Percentiles rank a stretch among this genome's conserved stretches.
These are phyloP conservation scores for Cyberlindnera samutprakarnensis DNA, from an alignment of 805 yeast genomes.

Conservation along the genomic window DNA sequence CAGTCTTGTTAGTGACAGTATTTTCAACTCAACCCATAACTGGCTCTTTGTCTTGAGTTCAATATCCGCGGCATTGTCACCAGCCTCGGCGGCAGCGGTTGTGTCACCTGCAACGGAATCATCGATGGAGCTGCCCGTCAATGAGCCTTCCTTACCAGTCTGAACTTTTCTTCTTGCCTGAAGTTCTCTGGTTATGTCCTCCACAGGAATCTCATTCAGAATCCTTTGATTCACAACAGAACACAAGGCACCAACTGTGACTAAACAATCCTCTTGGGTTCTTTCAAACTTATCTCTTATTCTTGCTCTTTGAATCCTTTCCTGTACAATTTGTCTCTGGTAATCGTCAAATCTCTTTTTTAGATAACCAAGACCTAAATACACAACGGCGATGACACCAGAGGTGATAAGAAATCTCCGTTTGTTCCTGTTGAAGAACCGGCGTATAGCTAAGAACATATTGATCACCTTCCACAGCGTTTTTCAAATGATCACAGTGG, in stretches of 20 bases:
- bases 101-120: slow-evolving; percentile 4
- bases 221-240: slow-evolving; percentile 70
- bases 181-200: slow-evolving; percentile 60
- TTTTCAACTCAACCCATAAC: slow-evolving; percentile 79
- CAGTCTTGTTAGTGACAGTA: slow-evolving; percentile 64
- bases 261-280: slow-evolving; percentile 84
- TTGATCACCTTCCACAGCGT: too few species aligned
- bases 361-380: slow-evolving; percentile 35
- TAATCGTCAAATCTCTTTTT: slow-evolving; percentile 38
- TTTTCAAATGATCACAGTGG: too few species aligned
- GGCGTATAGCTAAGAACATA: slow-evolving; percentile 19
- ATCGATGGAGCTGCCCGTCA: slow-evolving; percentile 8
- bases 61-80: slow-evolving; percentile 2
- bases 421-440: slow-evolving; percentile 36
- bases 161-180: slow-evolving; percentile 47
- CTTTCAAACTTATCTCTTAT: slow-evolving; percentile 80
- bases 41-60: slow-evolving; percentile 44
- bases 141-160: too few species aligned
- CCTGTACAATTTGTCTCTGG: slow-evolving; percentile 46
- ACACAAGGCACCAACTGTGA: slow-evolving; percentile 73
- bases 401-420: slow-evolving; percentile 27
- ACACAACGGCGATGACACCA: slow-evolving; percentile 38
- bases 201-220: slow-evolving; percentile 57
- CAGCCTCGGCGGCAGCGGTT: slow-evolving; percentile 21
- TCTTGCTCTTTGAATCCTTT: slow-evolving; percentile 55